Percentiles rank a stretch among this genome's conserved stretches.
Evolutionary conservation across 2,329 filamentous ascomycete species (phyloP).

Genomic region (Hypoxylon sp.): DNA sequence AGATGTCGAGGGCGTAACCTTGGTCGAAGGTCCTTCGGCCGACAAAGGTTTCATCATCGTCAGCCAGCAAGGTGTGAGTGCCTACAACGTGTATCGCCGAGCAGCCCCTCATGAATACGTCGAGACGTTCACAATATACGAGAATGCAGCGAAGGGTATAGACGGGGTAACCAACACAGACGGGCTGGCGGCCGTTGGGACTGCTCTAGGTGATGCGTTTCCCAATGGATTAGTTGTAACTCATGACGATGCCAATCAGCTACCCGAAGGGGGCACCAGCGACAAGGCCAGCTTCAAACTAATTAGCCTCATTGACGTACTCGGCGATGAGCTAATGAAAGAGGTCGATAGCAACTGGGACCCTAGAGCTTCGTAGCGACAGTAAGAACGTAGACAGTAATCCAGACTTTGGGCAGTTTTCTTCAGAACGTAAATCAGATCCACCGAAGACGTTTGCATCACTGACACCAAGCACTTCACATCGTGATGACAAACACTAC

Average conservation of each 20-base stretch:
- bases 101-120: constrained; percentile 64
- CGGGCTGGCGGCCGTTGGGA: constrained; percentile 62
- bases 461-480: not conserved
- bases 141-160: constrained; percentile 57
- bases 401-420: not conserved
- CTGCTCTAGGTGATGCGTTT: constrained; percentile 58
- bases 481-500: not conserved
- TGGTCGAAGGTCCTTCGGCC: constrained; percentile 60
- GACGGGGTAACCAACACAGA: constrained; percentile 68
- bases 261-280: constrained; percentile 60
- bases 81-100: constrained; percentile 65
- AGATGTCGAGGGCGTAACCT: constrained; percentile 67
- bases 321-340: constrained; percentile 54
- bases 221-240: constrained; percentile 62
- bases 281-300: constrained; percentile 65
- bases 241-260: constrained; percentile 67
- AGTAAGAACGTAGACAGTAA: not conserved
- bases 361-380: constrained; percentile 49
- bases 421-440: too few relatives aligned
- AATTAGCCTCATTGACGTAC: constrained; percentile 57
- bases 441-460: not conserved
- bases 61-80: constrained; percentile 66
- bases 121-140: constrained; percentile 62
- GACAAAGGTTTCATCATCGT: constrained; percentile 64
- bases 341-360: constrained; percentile 58